Evolutionary conservation across 2,329 filamentous ascomycete genomes (phyloP).

Genomic region (Colletotrichum sp.): DNA sequence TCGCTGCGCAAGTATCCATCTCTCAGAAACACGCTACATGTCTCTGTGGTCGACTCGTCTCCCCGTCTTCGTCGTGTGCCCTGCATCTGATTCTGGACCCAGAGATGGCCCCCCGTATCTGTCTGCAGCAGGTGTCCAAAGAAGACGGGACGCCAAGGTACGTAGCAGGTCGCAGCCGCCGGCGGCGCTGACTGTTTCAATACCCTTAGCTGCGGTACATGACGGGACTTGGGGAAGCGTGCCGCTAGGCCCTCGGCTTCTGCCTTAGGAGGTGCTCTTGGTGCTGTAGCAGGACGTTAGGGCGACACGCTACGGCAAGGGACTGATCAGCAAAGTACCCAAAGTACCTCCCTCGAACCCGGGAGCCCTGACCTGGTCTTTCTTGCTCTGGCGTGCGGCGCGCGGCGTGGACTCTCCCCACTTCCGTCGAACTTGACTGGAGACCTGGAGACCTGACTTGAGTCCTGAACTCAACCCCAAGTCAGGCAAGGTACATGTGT

Average conservation of each 20-base stretch:
- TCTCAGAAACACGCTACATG: background rate
- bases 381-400: conserved; percentile 10
- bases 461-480: conserved; percentile 4
- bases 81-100: background rate
- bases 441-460: conserved; percentile 4
- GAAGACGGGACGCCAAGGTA: background rate
- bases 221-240: background rate
- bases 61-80: background rate
- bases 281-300: background rate
- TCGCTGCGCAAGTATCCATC: background rate
- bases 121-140: background rate
- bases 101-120: background rate
- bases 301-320: background rate
- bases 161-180: conserved; percentile 11
- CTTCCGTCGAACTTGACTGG: conserved; percentile 9
- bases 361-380: conserved; percentile 19
- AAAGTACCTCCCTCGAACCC: conserved; percentile 12
- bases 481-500: conserved; percentile 8
- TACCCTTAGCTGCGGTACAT: background rate
- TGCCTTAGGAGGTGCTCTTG: background rate
- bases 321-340: conserved; percentile 13
- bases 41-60: background rate
- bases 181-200: background rate
- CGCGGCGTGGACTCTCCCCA: conserved; percentile 17
- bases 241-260: background rate